Base-by-base conservation (phyloP, 768 basidiomycete species). In the Termitomyces sp. region DNA sequence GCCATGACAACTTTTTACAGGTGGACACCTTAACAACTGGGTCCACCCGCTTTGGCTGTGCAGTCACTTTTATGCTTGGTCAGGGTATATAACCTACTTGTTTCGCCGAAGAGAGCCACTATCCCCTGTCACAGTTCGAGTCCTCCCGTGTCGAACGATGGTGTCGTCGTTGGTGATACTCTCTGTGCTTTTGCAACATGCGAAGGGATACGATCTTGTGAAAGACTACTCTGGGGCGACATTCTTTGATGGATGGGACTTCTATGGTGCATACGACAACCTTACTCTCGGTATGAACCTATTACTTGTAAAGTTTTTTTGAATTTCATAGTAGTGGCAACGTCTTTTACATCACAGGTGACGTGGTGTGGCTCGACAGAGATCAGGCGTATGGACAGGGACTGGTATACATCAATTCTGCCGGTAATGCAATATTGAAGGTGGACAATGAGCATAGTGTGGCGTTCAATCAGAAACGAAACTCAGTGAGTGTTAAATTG, bases 401-500 rank as follows among this genome's bases (percentile, higher is more conserved):
- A 1, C 74, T 92, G 20, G 82, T 84, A 5, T 89, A 80, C 63
- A 68, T 88, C 61, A 85, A 87, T 61, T 64, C 64, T 44, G 77
- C 77, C 1, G 84, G 87, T 7, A 82, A 86, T 56, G 86, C 84
- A 6, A 77, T 94, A 60, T 74, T 94, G 50, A 84, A 79, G 64
- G 90, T 92, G 6, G 90, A 92, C 75, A 90, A 90, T 65, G 70
- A 72, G 8, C 83, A 82, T 12, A 76, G 77, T 46, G 79, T 90
- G 1, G 69, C 75, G 16, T 70, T 68, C 46, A 79, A 80, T 56
- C 64, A 81, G 45, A 79, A 80, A 62, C 73, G 87, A 24, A 81
- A 85, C 61, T 79, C 88, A 30, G 88, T 90, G 59, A 57, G 51
- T 47, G 75, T 76, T 35, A 35, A 33, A 10, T 4, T 14, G 4